Evolutionary conservation across 805 yeast species (phyloP).

Genomic region (Kuraishia hungarica): DNA sequence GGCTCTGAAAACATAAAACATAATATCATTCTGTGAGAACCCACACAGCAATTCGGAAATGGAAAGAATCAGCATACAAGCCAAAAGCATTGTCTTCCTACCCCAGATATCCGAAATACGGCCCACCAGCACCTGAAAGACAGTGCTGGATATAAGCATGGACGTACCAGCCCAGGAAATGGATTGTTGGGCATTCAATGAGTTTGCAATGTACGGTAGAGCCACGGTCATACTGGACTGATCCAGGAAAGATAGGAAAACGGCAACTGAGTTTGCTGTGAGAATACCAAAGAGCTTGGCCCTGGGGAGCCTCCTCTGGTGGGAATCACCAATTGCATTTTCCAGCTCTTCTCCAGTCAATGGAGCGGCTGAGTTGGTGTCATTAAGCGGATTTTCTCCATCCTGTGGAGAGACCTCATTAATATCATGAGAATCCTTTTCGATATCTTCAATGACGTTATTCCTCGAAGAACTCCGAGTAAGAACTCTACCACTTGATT

Average conservation of each 20-base stretch:
- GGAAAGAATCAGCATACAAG: slow-evolving; percentile 28
- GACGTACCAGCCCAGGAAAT: slow-evolving; percentile 57
- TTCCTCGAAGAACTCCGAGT: not conserved
- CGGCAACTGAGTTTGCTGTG: slow-evolving; percentile 27
- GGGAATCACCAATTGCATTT: not conserved
- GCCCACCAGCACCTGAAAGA: slow-evolving; percentile 45
- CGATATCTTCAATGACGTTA: not conserved
- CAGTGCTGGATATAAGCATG: slow-evolving; percentile 38
- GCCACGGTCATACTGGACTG: slow-evolving; percentile 41
- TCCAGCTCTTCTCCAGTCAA: not conserved
- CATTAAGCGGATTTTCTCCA: not conserved
- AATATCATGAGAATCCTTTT: not conserved
- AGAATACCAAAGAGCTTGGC: slow-evolving; percentile 29
- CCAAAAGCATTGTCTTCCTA: slow-evolving; percentile 33
- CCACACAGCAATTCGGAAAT: slow-evolving; percentile 42
- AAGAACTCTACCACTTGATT: not conserved
- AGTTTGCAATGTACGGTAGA: slow-evolving; percentile 38
- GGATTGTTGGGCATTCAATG: slow-evolving; percentile 34
- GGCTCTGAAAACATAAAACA: slow-evolving; percentile 43
- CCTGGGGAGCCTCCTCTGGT: slow-evolving; percentile 18
- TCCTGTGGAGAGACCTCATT: not conserved
- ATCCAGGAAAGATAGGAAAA: slow-evolving; percentile 36
- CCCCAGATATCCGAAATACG: slow-evolving; percentile 49
- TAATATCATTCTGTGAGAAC: slow-evolving; percentile 37
- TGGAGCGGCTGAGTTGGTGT: not conserved